Percentiles rank a stretch among this genome's conserved stretches.
These are phyloP conservation scores for Firmiana major DNA, from an alignment of 345 rosid genomes.

Conservation along the genomic window DNA sequence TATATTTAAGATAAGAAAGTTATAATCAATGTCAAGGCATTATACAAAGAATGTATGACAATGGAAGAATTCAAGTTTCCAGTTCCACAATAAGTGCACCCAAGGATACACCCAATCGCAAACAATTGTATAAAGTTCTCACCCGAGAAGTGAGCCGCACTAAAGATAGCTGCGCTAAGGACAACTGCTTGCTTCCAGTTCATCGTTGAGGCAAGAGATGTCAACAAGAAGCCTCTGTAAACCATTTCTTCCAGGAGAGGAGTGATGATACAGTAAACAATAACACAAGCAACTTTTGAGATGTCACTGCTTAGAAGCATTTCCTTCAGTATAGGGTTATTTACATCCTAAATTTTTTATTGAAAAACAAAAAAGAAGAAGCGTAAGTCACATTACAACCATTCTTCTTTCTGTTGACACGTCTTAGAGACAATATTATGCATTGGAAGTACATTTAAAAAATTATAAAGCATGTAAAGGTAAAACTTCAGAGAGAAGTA, in stretches of 20 bases:
- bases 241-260: constrained; percentile 73
- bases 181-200: constrained; percentile 58
- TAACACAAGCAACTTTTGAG: constrained; percentile 47
- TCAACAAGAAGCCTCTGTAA: constrained; percentile 76
- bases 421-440: not conserved
- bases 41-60: constrained; percentile 66
- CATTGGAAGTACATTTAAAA: not conserved
- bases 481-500: not conserved
- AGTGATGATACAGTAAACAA: constrained; percentile 57
- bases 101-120: constrained; percentile 63
- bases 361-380: not conserved
- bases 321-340: constrained; percentile 47
- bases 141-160: constrained; percentile 73
- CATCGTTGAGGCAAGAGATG: constrained; percentile 51
- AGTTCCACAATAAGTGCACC: constrained; percentile 73
- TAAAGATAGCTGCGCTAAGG: constrained; percentile 63
- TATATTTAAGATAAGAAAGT: constrained; percentile 27
- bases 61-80: constrained; percentile 63
- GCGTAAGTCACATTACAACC: not conserved
- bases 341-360: constrained; percentile 36
- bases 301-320: constrained; percentile 50
- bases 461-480: not conserved
- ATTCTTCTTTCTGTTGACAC: not conserved
- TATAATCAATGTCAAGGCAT: constrained; percentile 54
- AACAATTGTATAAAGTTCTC: constrained; percentile 62